A percentile compares a stretch with the other conserved stretches of the same genome.
Conservation (phyloP, 2,329 filamentous ascomycete genomes). For the Esteya vermicola region DNA sequence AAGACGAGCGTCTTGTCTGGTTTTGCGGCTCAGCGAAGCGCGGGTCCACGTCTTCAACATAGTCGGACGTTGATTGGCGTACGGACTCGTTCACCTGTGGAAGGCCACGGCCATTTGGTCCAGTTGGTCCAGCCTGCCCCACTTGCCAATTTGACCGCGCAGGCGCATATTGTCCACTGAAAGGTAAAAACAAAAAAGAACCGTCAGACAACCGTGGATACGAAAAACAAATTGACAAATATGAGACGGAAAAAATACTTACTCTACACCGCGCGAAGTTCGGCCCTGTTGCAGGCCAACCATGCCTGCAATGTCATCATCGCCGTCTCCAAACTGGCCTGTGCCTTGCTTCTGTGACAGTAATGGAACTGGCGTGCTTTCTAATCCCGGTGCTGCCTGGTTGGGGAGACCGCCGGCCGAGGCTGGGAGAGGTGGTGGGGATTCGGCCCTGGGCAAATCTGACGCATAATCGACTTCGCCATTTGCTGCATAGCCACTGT, state of each 20-base stretch:
- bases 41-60: constrained; percentile 91
- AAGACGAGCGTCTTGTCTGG: not conserved
- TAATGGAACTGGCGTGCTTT: no score
- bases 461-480: constrained; percentile 8
- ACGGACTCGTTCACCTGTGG: constrained; percentile 14
- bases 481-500: not conserved
- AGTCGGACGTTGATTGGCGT: constrained; percentile 24
- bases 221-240: no score
- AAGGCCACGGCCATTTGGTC: not conserved
- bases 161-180: constrained; percentile 33
- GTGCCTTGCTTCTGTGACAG: no score
- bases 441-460: constrained; percentile 45
- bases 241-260: constrained; percentile 23
- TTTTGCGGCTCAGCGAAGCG: constrained; percentile 49
- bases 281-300: constrained; percentile 50
- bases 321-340: constrained; percentile 44
- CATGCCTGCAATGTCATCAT: constrained; percentile 62
- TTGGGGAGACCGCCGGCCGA: no score
- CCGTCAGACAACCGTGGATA: no score
- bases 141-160: constrained; percentile 41
- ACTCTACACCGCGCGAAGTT: constrained; percentile 38
- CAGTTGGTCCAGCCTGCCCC: constrained; percentile 7
- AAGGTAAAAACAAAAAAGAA: not conserved
- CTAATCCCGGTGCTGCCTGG: no score
- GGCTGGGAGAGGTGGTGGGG: constrained; percentile 46